Percentiles rank a stretch among this genome's conserved stretches.
Conservation (phyloP, 352 stramenopile species). For the Phytophthora vignae region DNA sequence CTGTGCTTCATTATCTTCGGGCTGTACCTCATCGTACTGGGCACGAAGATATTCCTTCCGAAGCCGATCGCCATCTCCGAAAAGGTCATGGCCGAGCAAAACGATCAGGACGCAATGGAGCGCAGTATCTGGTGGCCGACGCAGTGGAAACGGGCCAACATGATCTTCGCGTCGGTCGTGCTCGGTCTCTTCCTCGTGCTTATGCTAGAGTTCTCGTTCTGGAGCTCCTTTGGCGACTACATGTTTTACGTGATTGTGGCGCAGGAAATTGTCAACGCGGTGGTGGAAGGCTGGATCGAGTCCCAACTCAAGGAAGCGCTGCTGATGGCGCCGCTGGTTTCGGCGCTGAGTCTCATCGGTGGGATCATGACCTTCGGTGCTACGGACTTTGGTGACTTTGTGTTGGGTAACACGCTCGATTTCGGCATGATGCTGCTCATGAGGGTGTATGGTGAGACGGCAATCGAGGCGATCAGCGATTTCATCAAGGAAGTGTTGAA, state of each 20-base stretch:
- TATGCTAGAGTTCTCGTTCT: conserved; percentile 97
- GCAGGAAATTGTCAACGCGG: conserved; percentile 90
- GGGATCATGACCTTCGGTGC: conserved; percentile 96
- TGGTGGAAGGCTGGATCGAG: conserved; percentile 92
- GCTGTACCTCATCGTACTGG: conserved; percentile 87
- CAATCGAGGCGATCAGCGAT: conserved; percentile 80
- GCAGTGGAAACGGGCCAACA: conserved; percentile 96
- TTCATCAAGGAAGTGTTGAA: conserved; percentile 54
- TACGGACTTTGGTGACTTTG: conserved; percentile 97
- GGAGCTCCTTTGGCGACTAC: conserved; percentile 94
- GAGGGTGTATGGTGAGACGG: conserved; percentile 91
- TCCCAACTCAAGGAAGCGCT: conserved; percentile 92
- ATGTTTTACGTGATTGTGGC: conserved; percentile 97
- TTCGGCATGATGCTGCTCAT: conserved; percentile 96
- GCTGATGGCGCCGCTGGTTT: conserved; percentile 91
- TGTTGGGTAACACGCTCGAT: conserved; percentile 95
- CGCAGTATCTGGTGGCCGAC: conserved; percentile 90
- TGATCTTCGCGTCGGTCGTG: conserved; percentile 94
- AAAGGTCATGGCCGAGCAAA: conserved; percentile 87
- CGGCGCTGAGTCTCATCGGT: conserved; percentile 90
- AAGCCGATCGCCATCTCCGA: conserved; percentile 92
- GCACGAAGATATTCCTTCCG: conserved; percentile 92
- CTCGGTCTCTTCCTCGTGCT: conserved; percentile 94
- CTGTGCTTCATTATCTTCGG: conserved; percentile 94
- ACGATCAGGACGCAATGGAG: conserved; percentile 68